phyloP scores from a whole-genome alignment of 495 filamentous ascomycete genomes.

The Xylaria palmicola region DNA sequence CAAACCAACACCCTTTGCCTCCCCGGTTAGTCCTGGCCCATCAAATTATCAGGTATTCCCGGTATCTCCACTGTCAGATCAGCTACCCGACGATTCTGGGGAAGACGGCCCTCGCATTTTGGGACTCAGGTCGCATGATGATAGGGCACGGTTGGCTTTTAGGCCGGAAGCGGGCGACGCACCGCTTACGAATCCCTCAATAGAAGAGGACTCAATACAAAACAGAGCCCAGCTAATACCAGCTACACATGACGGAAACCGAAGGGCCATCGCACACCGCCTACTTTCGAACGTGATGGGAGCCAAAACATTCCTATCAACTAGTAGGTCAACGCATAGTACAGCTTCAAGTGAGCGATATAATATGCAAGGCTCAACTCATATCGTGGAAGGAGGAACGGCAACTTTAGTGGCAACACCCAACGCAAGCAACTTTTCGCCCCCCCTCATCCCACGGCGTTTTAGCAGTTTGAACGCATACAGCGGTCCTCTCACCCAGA shows the following conservation, averaged over 20 bases:
- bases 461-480: too few relatives aligned
- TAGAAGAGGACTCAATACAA: slow-evolving; percentile 17
- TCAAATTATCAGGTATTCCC: neutral
- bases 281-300: neutral
- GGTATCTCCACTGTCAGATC: neutral
- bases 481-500: neutral
- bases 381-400: neutral
- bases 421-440: neutral
- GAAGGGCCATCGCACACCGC: neutral
- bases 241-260: slow-evolving; percentile 17
- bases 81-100: neutral
- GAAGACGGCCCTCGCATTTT: neutral
- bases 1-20: neutral
- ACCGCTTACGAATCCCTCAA: neutral
- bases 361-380: neutral
- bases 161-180: neutral
- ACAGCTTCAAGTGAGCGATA: neutral
- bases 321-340: neutral
- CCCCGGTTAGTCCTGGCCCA: neutral
- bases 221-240: slow-evolving; percentile 12
- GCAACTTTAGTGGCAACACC: neutral
- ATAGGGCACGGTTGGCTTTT: neutral
- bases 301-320: neutral
- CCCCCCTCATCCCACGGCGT: neutral
- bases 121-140: neutral